Percentiles rank a stretch among this genome's conserved stretches.
phyloP scores from a whole-genome alignment of 2,329 filamentous ascomycete genomes.

The Sporothrix inflata region DNA sequence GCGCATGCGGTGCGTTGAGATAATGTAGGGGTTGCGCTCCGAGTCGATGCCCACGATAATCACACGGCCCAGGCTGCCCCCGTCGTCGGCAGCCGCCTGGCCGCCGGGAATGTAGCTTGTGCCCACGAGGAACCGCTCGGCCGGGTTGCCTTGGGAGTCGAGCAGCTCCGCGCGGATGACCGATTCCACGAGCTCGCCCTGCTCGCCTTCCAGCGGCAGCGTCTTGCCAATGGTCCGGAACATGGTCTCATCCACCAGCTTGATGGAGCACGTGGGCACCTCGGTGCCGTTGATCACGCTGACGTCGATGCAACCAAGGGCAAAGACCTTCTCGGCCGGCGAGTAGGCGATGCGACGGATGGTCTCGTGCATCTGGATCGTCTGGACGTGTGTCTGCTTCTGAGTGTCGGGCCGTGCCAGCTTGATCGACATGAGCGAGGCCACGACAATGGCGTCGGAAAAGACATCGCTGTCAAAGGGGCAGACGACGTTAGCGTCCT shows the following conservation, averaged over 20 bases:
- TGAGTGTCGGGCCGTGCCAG: slow-evolving; percentile 82
- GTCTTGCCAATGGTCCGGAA: slow-evolving; percentile 77
- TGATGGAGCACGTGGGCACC: slow-evolving; percentile 76
- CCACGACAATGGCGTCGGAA: slow-evolving; percentile 78
- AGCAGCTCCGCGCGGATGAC: slow-evolving; percentile 76
- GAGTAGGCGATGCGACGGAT: slow-evolving; percentile 88
- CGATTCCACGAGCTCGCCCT: slow-evolving; percentile 76
- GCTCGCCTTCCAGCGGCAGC: slow-evolving; percentile 59
- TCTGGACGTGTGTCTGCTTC: slow-evolving; percentile 83
- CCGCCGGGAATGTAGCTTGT: slow-evolving; percentile 73
- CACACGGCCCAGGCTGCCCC: slow-evolving; percentile 72
- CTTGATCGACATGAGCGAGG: slow-evolving; percentile 74
- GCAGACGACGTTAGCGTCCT: slow-evolving; percentile 80
- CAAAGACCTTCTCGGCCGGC: slow-evolving; percentile 76
- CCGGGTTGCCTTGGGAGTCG: slow-evolving; percentile 56
- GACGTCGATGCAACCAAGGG: slow-evolving; percentile 80
- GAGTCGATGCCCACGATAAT: slow-evolving; percentile 81
- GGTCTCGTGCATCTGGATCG: slow-evolving; percentile 77
- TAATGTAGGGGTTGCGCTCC: slow-evolving; percentile 71
- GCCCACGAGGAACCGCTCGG: slow-evolving; percentile 87
- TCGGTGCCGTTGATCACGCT: slow-evolving; percentile 73
- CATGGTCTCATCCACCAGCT: slow-evolving; percentile 85
- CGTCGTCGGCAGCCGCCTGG: slow-evolving; percentile 48
- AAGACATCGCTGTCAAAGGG: slow-evolving; percentile 82
- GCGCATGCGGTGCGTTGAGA: slow-evolving; percentile 70